Percentiles rank a stretch among this genome's conserved stretches.
These are phyloP conservation scores for Escovopsis sp. DNA, from an alignment of 2,329 filamentous ascomycete species.

Conservation along the genomic window DNA sequence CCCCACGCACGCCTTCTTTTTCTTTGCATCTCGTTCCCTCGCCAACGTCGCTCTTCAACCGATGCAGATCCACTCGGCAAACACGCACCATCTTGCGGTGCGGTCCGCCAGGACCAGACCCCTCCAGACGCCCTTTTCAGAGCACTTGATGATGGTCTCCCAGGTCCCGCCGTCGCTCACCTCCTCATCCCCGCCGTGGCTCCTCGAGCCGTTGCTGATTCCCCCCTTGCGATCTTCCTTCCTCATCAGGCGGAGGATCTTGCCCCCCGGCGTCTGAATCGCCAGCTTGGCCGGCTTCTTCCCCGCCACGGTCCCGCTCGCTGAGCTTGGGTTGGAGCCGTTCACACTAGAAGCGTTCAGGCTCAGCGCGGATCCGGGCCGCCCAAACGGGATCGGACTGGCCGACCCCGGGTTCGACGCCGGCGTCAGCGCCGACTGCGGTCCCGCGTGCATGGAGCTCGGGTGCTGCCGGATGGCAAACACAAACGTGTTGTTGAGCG, in stretches of 20 bases:
- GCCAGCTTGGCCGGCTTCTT: slow-evolving; percentile 91
- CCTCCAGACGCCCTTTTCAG: slow-evolving; percentile 67
- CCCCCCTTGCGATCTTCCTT: slow-evolving; percentile 53
- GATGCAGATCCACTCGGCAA: slow-evolving; percentile 66
- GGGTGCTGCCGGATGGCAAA: slow-evolving; percentile 92
- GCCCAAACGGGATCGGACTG: slow-evolving; percentile 46
- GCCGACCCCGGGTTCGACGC: slow-evolving; percentile 32
- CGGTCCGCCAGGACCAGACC: slow-evolving; percentile 71
- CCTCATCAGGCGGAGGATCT: slow-evolving; percentile 77
- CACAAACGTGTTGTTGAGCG: slow-evolving; percentile 94
- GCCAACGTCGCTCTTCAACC: slow-evolving; percentile 12
- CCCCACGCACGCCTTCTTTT: not conserved
- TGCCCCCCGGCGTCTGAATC: slow-evolving; percentile 85
- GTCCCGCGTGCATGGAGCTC: slow-evolving; percentile 30
- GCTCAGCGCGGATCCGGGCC: slow-evolving; percentile 50
- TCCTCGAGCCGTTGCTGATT: slow-evolving; percentile 30
- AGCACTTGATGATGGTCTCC: slow-evolving; percentile 87
- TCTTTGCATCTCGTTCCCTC: not conserved
- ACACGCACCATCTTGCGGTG: slow-evolving; percentile 81
- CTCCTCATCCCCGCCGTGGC: slow-evolving; percentile 35
- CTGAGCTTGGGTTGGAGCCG: slow-evolving; percentile 41
- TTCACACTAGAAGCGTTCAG: slow-evolving; percentile 45
- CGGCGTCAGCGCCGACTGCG: slow-evolving; percentile 26
- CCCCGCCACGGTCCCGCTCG: slow-evolving; percentile 36
- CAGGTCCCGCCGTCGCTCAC: slow-evolving; percentile 58